Conservation (phyloP, 179 eudicot genomes). For the Beta corolliflora region DNA sequence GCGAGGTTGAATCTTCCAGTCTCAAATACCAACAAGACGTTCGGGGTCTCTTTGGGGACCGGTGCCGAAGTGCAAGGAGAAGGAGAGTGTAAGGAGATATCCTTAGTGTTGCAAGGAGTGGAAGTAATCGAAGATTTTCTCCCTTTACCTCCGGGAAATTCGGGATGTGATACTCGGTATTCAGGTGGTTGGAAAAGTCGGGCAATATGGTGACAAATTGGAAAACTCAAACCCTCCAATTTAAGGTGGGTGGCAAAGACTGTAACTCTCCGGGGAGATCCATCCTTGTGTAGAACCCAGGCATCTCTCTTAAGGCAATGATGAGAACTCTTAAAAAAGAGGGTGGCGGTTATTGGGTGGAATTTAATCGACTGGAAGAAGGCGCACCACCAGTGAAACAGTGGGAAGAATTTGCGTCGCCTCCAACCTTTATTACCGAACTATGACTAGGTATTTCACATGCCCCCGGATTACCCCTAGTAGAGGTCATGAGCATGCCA, state of each 20-base stretch:
- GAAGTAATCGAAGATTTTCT: background rate
- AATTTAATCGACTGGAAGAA: background rate
- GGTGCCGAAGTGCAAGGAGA: background rate
- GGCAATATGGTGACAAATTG: background rate
- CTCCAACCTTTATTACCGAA: no score
- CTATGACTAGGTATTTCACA: no score
- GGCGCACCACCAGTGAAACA: no score
- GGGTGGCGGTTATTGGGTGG: background rate
- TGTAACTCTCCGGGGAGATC: background rate
- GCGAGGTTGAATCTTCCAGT: no score
- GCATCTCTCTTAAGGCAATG: background rate
- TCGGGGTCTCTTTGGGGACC: background rate
- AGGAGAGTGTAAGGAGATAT: background rate
- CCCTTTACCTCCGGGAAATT: background rate
- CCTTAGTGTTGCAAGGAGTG: background rate
- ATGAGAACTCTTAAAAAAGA: background rate
- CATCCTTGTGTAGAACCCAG: background rate
- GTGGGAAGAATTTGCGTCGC: no score
- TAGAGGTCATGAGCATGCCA: background rate
- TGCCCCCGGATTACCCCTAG: background rate
- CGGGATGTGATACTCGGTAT: background rate
- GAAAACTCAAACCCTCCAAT: background rate
- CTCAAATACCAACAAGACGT: background rate
- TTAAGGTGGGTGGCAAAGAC: no score
- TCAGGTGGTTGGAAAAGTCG: background rate